phyloP scores from a whole-genome alignment of 495 filamentous ascomycete species.

The Penicillium manginii region DNA sequence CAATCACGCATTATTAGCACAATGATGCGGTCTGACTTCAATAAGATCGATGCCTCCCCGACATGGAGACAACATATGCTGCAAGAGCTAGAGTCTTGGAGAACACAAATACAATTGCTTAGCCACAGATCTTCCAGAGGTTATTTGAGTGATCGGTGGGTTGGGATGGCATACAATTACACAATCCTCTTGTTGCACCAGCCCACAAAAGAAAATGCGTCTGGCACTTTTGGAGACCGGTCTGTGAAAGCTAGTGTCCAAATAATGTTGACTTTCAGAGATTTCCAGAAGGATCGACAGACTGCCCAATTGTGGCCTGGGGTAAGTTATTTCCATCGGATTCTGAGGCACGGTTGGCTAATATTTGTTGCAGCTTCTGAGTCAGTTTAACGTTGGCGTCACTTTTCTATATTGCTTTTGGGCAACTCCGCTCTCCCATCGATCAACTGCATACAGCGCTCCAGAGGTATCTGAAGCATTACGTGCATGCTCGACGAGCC shows the following conservation, averaged over 20 bases:
- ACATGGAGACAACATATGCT: constrained; percentile 28
- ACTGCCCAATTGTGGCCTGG: constrained; percentile 31
- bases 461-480: constrained; percentile 14
- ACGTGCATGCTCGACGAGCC: constrained; percentile 20
- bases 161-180: constrained; percentile 30
- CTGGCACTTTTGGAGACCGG: constrained; percentile 13
- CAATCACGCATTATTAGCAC: constrained; percentile 27
- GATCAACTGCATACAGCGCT: constrained; percentile 11
- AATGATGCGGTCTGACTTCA: constrained; percentile 25
- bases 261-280: constrained; percentile 22
- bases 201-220: constrained; percentile 20
- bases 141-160: constrained; percentile 28
- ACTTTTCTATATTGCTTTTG: constrained; percentile 30
- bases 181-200: constrained; percentile 22
- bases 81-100: constrained; percentile 22
- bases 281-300: constrained; percentile 27
- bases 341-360: not conserved
- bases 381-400: constrained; percentile 25
- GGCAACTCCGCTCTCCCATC: constrained; percentile 19
- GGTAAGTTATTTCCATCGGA: constrained; percentile 11
- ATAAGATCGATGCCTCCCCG: constrained; percentile 7
- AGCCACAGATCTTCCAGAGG: constrained; percentile 20
- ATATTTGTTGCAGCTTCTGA: constrained; percentile 16
- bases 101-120: constrained; percentile 16
- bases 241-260: constrained; percentile 22